A percentile compares a stretch with the other conserved stretches of the same genome.
Conservation (phyloP, 2,329 filamentous ascomycete species). For the Fusarium acutatum region DNA sequence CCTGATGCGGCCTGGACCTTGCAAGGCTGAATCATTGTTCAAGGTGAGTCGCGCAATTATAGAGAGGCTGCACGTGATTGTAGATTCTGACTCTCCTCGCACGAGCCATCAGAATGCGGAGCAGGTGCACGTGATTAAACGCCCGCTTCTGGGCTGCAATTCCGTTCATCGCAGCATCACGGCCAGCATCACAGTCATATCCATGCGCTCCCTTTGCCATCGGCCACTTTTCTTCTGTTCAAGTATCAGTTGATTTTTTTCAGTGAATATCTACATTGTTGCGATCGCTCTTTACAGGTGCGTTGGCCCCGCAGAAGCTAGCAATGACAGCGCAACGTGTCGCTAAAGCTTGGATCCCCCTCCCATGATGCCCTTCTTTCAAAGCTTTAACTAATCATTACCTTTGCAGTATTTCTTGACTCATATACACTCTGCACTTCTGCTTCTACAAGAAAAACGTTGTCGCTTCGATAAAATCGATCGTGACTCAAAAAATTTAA, state of each 20-base stretch:
- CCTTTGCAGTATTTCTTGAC: constrained; percentile 39
- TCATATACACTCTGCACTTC: constrained; percentile 31
- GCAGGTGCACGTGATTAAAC: constrained; percentile 39
- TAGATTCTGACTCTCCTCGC: constrained; percentile 1
- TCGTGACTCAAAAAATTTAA: constrained; percentile 22
- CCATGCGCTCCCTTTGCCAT: constrained; percentile 43
- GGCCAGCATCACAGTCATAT: constrained; percentile 36
- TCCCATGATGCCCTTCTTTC: constrained; percentile 38
- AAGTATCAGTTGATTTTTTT: constrained; percentile 52
- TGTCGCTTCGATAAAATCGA: constrained; percentile 6
- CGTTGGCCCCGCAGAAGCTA: constrained; percentile 30
- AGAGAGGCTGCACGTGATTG: constrained; percentile 38
- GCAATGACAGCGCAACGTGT: constrained; percentile 37
- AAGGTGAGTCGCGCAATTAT: neutral
- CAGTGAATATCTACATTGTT: constrained; percentile 46
- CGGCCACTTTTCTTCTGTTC: constrained; percentile 49
- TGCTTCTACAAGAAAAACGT: constrained; percentile 9
- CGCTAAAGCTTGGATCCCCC: constrained; percentile 43
- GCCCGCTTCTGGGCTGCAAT: constrained; percentile 31
- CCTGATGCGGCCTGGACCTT: neutral
- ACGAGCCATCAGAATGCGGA: constrained; percentile 39
- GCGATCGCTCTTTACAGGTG: constrained; percentile 49
- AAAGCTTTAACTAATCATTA: constrained; percentile 42
- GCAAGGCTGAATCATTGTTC: constrained; percentile 6
- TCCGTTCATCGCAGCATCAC: constrained; percentile 34